Base-by-base conservation (phyloP, 176 grass and related monocot species). In the Rhipidocladum racemiflorum region DNA sequence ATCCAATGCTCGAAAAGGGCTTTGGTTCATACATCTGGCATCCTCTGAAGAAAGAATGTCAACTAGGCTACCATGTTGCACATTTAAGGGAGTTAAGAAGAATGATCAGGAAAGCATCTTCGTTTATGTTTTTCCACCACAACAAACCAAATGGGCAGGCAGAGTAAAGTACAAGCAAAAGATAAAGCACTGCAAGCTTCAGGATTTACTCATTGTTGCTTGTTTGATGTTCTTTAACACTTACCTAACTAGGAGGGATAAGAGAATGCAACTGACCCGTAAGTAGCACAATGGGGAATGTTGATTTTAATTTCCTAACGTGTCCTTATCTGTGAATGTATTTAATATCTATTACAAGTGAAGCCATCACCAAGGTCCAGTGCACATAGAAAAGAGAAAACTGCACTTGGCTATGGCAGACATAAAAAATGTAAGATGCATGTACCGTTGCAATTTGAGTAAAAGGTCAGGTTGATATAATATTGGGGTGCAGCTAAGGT, bases 1-100 rank as follows among this genome's bases (percentile, higher is more conserved):
- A 55, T 32, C 29, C 63, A 46, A 62, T 69, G 74, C 53, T 75
- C 21, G 72, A 63, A 29, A 75, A 29, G 4, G 72, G 8, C 59
- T 87, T 81, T 35, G 85, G 40, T 70, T 81, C 71, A 87, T 76
- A 87, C 85, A 82, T 87, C 62, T 87, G 39, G 74, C 72, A 70
- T 77, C 50, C 66, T 81, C 71, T 82, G 71, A 48, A 21, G n/a
- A 72, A 78, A 73, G n/a, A 45, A 65, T 43, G 2, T 9, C 20
- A 11, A 64, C 57, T 63, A 62, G 15, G 44, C 18, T 51, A 8
- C 20, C 24, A 36, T 14, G 15, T 21, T 64, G 40, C 20, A 12
- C 35, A 34, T 32, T 9, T 50, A 79, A 28, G 61, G 12, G 21
- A 29, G 5, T 44, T 7, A 50, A 42, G 42, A 40, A 82, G 24